phyloP scores from a whole-genome alignment of 352 stramenopile species.

The Globisporangium cystogenes region DNA sequence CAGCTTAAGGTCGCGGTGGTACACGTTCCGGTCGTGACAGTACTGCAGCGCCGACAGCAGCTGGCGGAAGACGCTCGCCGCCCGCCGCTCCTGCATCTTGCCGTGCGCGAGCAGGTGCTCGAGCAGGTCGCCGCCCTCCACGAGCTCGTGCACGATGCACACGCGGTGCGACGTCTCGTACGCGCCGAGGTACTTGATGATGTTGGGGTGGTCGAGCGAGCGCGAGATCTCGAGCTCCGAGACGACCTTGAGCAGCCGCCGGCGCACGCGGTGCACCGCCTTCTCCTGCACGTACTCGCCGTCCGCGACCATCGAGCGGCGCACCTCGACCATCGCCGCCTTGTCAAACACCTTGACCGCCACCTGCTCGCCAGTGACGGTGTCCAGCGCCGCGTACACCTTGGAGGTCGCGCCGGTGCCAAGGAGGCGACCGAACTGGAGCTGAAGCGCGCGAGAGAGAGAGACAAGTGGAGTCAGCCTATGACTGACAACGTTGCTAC shows the following conservation, averaged over 20 bases:
- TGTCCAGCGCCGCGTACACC: slow-evolving; percentile 64
- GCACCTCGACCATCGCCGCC: slow-evolving; percentile 68
- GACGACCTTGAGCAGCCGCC: slow-evolving; percentile 72
- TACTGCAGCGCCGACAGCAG: slow-evolving; percentile 92
- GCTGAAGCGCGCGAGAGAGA: slow-evolving; percentile 18
- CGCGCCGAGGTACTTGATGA: slow-evolving; percentile 68
- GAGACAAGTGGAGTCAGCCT: too few relatives aligned
- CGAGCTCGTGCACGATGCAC: slow-evolving; percentile 76
- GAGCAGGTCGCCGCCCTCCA: slow-evolving; percentile 65
- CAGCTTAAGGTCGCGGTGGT: slow-evolving; percentile 94
- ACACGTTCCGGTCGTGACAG: slow-evolving; percentile 88
- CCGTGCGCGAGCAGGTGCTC: slow-evolving; percentile 66
- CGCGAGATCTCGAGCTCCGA: slow-evolving; percentile 81
- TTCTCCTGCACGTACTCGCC: slow-evolving; percentile 53
- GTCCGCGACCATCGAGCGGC: slow-evolving; percentile 71
- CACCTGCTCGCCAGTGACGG: slow-evolving; percentile 33
- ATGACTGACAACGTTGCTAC: too few relatives aligned
- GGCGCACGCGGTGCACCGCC: slow-evolving; percentile 59
- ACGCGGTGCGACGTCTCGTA: slow-evolving; percentile 78
- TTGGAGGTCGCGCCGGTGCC: slow-evolving; percentile 72
- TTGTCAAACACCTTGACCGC: slow-evolving; percentile 86
- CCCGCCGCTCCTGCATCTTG: slow-evolving; percentile 63
- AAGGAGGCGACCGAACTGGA: slow-evolving; percentile 55
- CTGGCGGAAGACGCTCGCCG: slow-evolving; percentile 60
- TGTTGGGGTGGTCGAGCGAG: slow-evolving; percentile 67